A percentile compares a stretch with the other conserved stretches of the same genome.
Evolutionary conservation across 352 stramenopile genomes (phyloP).

Genomic region (Pseudoperonospora humuli): DNA sequence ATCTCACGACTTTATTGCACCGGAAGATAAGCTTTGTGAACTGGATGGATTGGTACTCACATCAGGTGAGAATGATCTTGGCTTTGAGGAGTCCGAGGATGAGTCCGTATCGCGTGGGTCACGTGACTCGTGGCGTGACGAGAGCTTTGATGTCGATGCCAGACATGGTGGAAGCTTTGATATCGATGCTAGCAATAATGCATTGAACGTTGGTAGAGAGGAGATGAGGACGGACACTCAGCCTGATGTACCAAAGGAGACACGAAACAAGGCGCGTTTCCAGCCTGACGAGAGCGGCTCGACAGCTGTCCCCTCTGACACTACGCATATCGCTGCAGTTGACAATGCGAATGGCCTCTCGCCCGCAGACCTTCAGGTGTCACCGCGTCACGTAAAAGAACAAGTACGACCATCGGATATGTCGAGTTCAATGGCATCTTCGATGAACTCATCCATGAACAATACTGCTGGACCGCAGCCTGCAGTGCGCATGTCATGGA

Average conservation of each 20-base stretch:
- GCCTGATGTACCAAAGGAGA: slow-evolving; percentile 4
- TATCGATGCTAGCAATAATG: slow-evolving; percentile 13
- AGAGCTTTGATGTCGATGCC: slow-evolving; percentile 31
- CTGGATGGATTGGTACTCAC: slow-evolving; percentile 36
- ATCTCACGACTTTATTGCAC: slow-evolving; percentile 20
- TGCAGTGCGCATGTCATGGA: slow-evolving; percentile 66
- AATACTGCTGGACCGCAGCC: slow-evolving; percentile 40
- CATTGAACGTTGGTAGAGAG: too few species aligned
- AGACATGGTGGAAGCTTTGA: slow-evolving; percentile 28
- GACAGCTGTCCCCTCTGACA: slow-evolving; percentile 55
- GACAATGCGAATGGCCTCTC: slow-evolving; percentile 47
- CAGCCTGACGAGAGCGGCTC: slow-evolving; percentile 46
- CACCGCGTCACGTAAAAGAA: slow-evolving; percentile 20
- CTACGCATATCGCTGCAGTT: slow-evolving; percentile 40
- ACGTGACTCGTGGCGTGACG: slow-evolving; percentile 26
- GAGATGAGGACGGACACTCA: slow-evolving; percentile 22
- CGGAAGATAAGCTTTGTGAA: slow-evolving; percentile 21
- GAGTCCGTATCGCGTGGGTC: slow-evolving; percentile 26
- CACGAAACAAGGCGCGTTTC: slow-evolving; percentile 16
- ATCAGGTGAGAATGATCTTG: slow-evolving; percentile 38
- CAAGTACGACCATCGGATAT: slow-evolving; percentile 36
- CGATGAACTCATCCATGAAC: slow-evolving; percentile 28
- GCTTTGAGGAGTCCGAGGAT: slow-evolving; percentile 36
- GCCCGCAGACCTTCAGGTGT: slow-evolving; percentile 21
- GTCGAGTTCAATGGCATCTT: slow-evolving; percentile 26